Conservation (phyloP, 768 basidiomycete genomes). For the Hortiboletus campestris region DNA sequence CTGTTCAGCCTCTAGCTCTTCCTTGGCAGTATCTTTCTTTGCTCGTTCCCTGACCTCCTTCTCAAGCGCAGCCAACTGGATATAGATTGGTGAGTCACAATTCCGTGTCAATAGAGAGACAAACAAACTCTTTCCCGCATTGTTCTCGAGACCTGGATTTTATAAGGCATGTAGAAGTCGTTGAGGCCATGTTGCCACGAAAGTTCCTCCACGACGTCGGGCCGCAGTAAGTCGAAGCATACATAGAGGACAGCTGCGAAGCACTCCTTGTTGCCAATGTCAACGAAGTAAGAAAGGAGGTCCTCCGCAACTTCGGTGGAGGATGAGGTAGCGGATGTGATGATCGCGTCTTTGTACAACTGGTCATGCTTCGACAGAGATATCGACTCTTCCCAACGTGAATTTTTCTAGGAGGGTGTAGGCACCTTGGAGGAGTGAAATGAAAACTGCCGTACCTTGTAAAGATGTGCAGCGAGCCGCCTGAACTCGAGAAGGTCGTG, state of each 20-base stretch:
- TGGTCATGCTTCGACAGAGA: slow-evolving; percentile 94
- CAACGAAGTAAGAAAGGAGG: slow-evolving; percentile 92
- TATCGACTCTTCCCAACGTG: slow-evolving; percentile 95
- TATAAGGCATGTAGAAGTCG: slow-evolving; percentile 98
- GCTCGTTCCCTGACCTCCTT: slow-evolving; percentile 87
- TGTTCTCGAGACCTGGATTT: slow-evolving; percentile 82
- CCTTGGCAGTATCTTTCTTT: slow-evolving; percentile 85
- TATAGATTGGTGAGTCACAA: slow-evolving; percentile 7
- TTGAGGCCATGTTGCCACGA: slow-evolving; percentile 96
- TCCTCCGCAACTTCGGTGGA: slow-evolving; percentile 94
- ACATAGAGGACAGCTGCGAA: slow-evolving; percentile 87
- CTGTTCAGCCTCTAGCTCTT: slow-evolving; percentile 81
- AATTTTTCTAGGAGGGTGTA: slow-evolving; percentile 68
- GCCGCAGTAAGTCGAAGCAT: slow-evolving; percentile 93
- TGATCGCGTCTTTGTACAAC: slow-evolving; percentile 93
- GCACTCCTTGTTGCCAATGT: slow-evolving; percentile 98
- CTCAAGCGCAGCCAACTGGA: slow-evolving; percentile 72
- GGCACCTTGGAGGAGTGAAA: background rate
- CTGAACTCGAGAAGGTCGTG: slow-evolving; percentile 95
- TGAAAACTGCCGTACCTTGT: slow-evolving; percentile 60
- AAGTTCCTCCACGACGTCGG: slow-evolving; percentile 90
- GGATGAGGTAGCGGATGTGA: slow-evolving; percentile 83
- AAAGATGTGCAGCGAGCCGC: slow-evolving; percentile 89
- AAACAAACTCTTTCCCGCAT: slow-evolving; percentile 67
- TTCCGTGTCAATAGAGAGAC: background rate